Evolutionary conservation across 306 rosid genomes (phyloP).

Genomic region (Cucurbita maxima): DNA sequence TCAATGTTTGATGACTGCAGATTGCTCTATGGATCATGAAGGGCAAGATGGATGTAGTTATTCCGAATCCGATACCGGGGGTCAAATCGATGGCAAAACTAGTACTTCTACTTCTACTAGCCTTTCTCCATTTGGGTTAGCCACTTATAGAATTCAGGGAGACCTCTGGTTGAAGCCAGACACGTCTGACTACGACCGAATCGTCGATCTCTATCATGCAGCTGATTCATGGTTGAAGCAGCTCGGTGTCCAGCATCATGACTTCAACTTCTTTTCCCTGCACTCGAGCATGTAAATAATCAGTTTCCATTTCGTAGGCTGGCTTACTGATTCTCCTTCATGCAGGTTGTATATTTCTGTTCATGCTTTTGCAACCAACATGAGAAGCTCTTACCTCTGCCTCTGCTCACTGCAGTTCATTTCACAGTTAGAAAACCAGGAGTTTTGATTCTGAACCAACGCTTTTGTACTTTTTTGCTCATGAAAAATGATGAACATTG

Average conservation of each 20-base stretch:
- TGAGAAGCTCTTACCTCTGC: neutral
- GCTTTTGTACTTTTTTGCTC: neutral
- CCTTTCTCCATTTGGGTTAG: slow-evolving; percentile 53
- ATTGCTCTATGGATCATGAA: neutral
- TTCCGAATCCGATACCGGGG: neutral
- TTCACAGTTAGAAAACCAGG: neutral
- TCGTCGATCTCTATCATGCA: slow-evolving; percentile 29
- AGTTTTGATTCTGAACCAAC: neutral
- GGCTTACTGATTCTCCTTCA: slow-evolving; percentile 1
- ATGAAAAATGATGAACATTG: neutral
- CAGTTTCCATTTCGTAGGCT: neutral
- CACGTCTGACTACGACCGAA: slow-evolving; percentile 27
- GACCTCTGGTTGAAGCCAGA: slow-evolving; percentile 44
- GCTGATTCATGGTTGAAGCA: slow-evolving; percentile 84
- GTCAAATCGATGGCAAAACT: neutral
- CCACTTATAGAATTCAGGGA: slow-evolving; percentile 52
- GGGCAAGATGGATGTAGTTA: slow-evolving; percentile 3
- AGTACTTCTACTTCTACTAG: slow-evolving; percentile 6
- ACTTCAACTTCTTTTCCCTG: slow-evolving; percentile 51
- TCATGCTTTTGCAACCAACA: slow-evolving; percentile 1
- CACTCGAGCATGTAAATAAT: slow-evolving; percentile 14
- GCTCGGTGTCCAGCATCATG: slow-evolving; percentile 52
- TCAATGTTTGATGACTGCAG: neutral
- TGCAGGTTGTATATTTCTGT: neutral
- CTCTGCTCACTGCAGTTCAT: neutral